Evolutionary conservation across 805 yeast genomes (phyloP), one percentile per base, ranked within the genome.

Genomic region (Saccharomyces paradoxus): DNA sequence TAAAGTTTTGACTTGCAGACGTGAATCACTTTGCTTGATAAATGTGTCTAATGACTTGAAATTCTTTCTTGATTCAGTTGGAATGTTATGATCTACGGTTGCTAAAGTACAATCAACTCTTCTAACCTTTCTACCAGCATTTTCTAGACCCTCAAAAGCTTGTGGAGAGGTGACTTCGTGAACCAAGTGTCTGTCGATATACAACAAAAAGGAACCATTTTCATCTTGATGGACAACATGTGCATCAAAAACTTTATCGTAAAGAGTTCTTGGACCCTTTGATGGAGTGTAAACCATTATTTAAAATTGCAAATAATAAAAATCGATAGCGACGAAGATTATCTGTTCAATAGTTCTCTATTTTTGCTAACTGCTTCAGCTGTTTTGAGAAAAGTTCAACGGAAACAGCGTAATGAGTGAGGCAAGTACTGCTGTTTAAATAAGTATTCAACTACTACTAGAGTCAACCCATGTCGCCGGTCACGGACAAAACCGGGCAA

Each of bases 91-190:
- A 73, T 92, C 97, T 30, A 89, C 96, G 1, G 98, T 89, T 51
- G 96, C 96, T 62, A 91, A 78, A 53, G 97, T 89, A 75, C 97
- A 88, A 72, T 91, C 97, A 29, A 79, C 77, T 76, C 99, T 83
- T 78, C 99, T 86, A 53, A 94, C 96, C 56, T 72, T 71, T 77
- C 99, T 85, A 50, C 86, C 88, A 14, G 97, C 96, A 66, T 83
- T 86, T 59, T 78, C 81, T 64, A 94, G 80, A 51, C 99, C 99
- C 75, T 94, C 99, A 68, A 94, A 94, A 10, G 99, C 99, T 74
- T 94, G 99, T 37, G 99, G 99, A 29, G 98, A 92, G 1, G 99
- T 94, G 52, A 94, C 99, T 75, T 94, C 99, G 72, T 94, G 99
- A 51, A 94, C 96, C 62, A 94, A 78, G 73, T 94, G 99, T 74